Percentiles rank a stretch among this genome's conserved stretches.
phyloP scores from a whole-genome alignment of 2,329 filamentous ascomycete species.

The Gyromitra esculenta region DNA sequence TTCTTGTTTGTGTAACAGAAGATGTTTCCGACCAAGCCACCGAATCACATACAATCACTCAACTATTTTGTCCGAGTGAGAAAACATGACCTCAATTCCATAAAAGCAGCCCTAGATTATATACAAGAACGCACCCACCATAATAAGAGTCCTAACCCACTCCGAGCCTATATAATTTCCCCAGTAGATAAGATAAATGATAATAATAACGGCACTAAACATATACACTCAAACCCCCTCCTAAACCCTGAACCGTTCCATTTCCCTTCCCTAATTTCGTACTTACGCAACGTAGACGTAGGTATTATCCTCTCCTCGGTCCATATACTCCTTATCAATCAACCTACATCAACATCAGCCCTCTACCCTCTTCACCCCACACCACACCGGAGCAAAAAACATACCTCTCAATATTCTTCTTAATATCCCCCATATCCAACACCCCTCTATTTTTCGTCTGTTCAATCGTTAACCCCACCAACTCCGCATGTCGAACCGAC shows the following conservation, averaged over 20 bases:
- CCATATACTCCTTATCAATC: constrained; percentile 93
- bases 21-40: background rate
- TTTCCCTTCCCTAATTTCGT: background rate
- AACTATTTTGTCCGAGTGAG: background rate
- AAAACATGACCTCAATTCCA: background rate
- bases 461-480: constrained; percentile 91
- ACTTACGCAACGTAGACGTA: constrained; percentile 65
- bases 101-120: constrained; percentile 11
- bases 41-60: background rate
- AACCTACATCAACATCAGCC: constrained; percentile 67
- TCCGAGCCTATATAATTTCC: background rate
- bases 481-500: constrained; percentile 82
- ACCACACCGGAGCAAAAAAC: constrained; percentile 59
- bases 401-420: constrained; percentile 94
- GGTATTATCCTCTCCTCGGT: constrained; percentile 74
- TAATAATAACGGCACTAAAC: background rate
- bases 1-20: background rate
- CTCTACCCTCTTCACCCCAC: background rate
- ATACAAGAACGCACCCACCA: constrained; percentile 2
- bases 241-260: background rate
- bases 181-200: background rate
- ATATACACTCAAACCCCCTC: constrained; percentile 2
- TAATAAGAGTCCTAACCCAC: background rate
- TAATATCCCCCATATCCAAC: constrained; percentile 86
- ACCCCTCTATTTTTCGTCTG: constrained; percentile 87